phyloP scores from a whole-genome alignment of 208 protist genomes.

The Trypanosomatidae sp. region DNA sequence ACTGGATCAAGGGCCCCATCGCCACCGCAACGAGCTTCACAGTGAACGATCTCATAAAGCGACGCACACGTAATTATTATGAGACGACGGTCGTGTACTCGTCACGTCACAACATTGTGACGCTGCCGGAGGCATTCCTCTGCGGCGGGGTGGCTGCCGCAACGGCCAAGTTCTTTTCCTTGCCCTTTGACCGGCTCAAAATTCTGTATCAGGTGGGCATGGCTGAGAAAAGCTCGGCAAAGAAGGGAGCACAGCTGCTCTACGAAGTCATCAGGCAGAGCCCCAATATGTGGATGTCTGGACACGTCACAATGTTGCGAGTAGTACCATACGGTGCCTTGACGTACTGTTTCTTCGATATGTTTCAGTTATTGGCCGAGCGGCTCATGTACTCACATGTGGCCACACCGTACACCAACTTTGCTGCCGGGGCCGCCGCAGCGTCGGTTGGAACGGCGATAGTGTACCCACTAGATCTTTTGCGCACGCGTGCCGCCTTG shows the following conservation, averaged over 20 bases:
- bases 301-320: constrained; percentile 91
- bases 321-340: constrained; percentile 93
- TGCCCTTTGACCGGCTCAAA: constrained; percentile 93
- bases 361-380: constrained; percentile 81
- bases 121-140: constrained; percentile 70
- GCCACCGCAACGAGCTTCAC: constrained; percentile 90
- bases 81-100: constrained; percentile 44
- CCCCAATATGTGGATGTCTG: constrained; percentile 86
- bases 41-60: constrained; percentile 91
- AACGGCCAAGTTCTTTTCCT: constrained; percentile 87
- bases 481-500: constrained; percentile 80
- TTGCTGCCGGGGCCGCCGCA: constrained; percentile 77
- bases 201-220: constrained; percentile 93
- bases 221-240: constrained; percentile 30
- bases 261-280: constrained; percentile 55
- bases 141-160: constrained; percentile 92
- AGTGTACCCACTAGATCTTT: constrained; percentile 93
- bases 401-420: constrained; percentile 72
- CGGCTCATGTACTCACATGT: constrained; percentile 71
- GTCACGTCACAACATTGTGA: constrained; percentile 47
- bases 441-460: constrained; percentile 81
- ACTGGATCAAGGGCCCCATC: constrained; percentile 95
- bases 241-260: constrained; percentile 37
- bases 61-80: constrained; percentile 71
- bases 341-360: constrained; percentile 92